Conservation (phyloP, 169 alveolate genomes). For the Cryptosporidium xiaoi region DNA sequence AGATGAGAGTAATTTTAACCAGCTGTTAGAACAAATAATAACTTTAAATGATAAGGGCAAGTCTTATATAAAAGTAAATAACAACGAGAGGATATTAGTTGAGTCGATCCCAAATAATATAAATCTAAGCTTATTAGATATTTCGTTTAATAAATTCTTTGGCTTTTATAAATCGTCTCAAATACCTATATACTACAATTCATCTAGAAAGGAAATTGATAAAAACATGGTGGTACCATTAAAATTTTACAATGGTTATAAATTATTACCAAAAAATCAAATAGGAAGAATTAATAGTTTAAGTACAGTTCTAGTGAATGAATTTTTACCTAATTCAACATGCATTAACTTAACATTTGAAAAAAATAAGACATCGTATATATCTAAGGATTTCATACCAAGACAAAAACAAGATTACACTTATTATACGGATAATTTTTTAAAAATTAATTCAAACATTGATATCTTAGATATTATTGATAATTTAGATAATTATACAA, state of each 20-base stretch:
- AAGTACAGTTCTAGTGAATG: slow-evolving; percentile 41
- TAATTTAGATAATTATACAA: not conserved
- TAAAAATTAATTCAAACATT: not conserved
- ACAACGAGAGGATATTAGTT: slow-evolving; percentile 19
- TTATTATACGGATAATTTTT: slow-evolving; percentile 8
- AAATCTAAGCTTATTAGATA: slow-evolving; percentile 23
- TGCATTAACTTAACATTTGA: slow-evolving; percentile 28
- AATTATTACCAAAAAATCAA: slow-evolving; percentile 27
- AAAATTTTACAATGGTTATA: slow-evolving; percentile 29
- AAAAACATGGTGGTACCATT: slow-evolving; percentile 22
- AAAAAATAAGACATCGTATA: slow-evolving; percentile 6
- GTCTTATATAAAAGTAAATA: slow-evolving; percentile 6
- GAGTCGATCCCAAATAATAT: slow-evolving; percentile 26
- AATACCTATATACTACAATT: slow-evolving; percentile 28
- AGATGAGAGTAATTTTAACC: not conserved
- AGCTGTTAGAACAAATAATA: not conserved
- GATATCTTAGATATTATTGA: not conserved
- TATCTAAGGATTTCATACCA: slow-evolving; percentile 34
- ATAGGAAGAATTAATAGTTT: slow-evolving; percentile 8
- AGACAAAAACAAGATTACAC: slow-evolving; percentile 37
- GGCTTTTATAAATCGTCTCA: slow-evolving; percentile 56
- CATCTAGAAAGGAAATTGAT: slow-evolving; percentile 14
- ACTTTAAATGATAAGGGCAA: not conserved
- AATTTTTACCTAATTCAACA: slow-evolving; percentile 43
- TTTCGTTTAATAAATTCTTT: slow-evolving; percentile 37